Evolutionary conservation across 2,329 filamentous ascomycete species (phyloP).

Genomic region (Ampelomyces quisqualis): DNA sequence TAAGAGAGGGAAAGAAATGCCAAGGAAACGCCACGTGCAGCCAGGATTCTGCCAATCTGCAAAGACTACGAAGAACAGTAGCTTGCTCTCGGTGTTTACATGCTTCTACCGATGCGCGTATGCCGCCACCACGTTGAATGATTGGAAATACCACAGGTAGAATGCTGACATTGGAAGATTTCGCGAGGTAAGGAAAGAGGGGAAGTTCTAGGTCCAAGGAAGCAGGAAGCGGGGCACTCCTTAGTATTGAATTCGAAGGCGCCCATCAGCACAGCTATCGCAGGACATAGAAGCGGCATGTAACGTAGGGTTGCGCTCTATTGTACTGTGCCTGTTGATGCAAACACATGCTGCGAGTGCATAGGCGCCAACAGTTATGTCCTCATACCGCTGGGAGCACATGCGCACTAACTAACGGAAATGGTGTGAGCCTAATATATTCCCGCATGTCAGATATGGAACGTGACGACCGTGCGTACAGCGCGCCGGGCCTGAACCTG

Average conservation of each 20-base stretch:
- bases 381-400: conserved; percentile 16
- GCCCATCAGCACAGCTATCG: conserved; percentile 1
- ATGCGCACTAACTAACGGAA: conserved; percentile 12
- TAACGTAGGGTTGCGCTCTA: conserved; percentile 2
- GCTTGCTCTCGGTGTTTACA: too few species aligned
- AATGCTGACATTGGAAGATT: background rate
- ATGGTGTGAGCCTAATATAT: conserved; percentile 5
- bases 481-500: conserved; percentile 1
- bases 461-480: conserved; percentile 18
- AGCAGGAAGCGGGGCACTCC: background rate
- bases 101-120: conserved; percentile 1
- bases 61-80: background rate
- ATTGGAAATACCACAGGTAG: background rate
- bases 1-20: conserved; percentile 3
- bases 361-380: conserved; percentile 25
- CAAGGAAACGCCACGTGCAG: conserved; percentile 9
- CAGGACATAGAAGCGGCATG: conserved; percentile 1
- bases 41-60: conserved; percentile 1
- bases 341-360: conserved; percentile 17
- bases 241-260: conserved; percentile 1
- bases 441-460: conserved; percentile 13
- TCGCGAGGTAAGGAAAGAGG: conserved; percentile 1
- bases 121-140: background rate
- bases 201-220: background rate
- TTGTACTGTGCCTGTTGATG: conserved; percentile 7